These are phyloP conservation scores for Candida gorgasii DNA, from an alignment of 805 yeast species.

Conservation along the genomic window DNA sequence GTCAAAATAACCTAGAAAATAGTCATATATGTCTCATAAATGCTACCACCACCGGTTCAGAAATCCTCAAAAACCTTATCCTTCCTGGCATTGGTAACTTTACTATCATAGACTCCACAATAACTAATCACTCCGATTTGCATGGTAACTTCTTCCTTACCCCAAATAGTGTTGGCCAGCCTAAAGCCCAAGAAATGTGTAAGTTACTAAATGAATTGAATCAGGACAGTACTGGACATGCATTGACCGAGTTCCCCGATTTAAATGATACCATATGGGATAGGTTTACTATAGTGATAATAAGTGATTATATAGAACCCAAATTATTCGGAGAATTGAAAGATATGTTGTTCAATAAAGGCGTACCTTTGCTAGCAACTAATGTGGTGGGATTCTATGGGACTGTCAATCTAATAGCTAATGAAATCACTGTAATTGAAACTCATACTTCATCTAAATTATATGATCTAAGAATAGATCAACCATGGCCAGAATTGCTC, in stretches of 20 bases:
- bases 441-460: conserved; percentile 66
- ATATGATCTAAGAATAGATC: conserved; percentile 65
- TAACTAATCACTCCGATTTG: conserved; percentile 46
- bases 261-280: conserved; percentile 40
- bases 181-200: conserved; percentile 41
- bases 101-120: conserved; percentile 49
- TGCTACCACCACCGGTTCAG: conserved; percentile 60
- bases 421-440: conserved; percentile 68
- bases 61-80: conserved; percentile 72
- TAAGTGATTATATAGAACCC: conserved; percentile 29
- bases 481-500: conserved; percentile 71
- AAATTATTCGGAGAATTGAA: conserved; percentile 26
- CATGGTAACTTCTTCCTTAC: conserved; percentile 64
- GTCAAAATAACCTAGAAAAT: conserved; percentile 61
- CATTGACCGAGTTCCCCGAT: conserved; percentile 18
- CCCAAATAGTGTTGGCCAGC: conserved; percentile 42
- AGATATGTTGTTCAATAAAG: conserved; percentile 39
- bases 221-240: conserved; percentile 50
- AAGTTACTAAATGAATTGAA: conserved; percentile 56
- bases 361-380: conserved; percentile 57
- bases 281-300: conserved; percentile 51
- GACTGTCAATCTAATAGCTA: conserved; percentile 48
- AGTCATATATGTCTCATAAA: conserved; percentile 64
- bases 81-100: conserved; percentile 71
- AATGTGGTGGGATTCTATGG: conserved; percentile 68